Evolutionary conservation across 495 filamentous ascomycete species (phyloP).

Genomic region (Hypoxylon crocopeplum): DNA sequence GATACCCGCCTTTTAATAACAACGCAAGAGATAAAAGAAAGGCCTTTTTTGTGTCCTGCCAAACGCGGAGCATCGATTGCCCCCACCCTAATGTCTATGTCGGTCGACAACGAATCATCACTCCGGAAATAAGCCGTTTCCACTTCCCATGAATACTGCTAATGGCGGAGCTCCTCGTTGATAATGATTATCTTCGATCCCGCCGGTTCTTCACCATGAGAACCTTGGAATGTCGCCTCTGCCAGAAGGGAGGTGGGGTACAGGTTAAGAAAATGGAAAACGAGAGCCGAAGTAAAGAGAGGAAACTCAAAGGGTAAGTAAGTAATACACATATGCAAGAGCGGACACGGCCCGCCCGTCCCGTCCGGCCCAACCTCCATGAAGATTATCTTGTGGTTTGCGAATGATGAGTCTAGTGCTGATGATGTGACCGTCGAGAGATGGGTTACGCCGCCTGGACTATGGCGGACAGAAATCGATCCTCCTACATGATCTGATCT

Average conservation of each 20-base stretch:
- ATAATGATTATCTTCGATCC: slow-evolving; percentile 19
- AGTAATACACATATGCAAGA: slow-evolving; percentile 35
- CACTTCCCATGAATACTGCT: slow-evolving; percentile 12
- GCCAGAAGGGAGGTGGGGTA: slow-evolving; percentile 18
- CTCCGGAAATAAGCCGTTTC: slow-evolving; percentile 2
- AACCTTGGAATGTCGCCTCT: slow-evolving; percentile 9
- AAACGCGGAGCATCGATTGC: slow-evolving; percentile 13
- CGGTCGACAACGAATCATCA: slow-evolving; percentile 8
- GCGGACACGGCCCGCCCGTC: slow-evolving; percentile 18
- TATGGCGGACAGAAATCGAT: background rate
- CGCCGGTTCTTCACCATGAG: slow-evolving; percentile 13
- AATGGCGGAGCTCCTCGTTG: slow-evolving; percentile 18
- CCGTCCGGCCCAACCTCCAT: slow-evolving; percentile 17
- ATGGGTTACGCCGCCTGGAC: background rate
- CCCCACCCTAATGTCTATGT: slow-evolving; percentile 8
- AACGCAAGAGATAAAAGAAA: background rate
- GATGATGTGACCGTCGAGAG: background rate
- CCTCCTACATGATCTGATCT: slow-evolving; percentile 90
- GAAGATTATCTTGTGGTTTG: slow-evolving; percentile 2
- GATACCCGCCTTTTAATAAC: slow-evolving; percentile 21
- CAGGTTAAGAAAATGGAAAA: slow-evolving; percentile 8
- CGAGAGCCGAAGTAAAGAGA: slow-evolving; percentile 13
- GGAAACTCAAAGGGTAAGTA: slow-evolving; percentile 8
- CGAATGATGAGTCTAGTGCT: too few relatives aligned
- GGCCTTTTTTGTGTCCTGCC: slow-evolving; percentile 18